phyloP scores from a whole-genome alignment of 1,139 yeast species.

The Lodderomyces metapsilosis region DNA sequence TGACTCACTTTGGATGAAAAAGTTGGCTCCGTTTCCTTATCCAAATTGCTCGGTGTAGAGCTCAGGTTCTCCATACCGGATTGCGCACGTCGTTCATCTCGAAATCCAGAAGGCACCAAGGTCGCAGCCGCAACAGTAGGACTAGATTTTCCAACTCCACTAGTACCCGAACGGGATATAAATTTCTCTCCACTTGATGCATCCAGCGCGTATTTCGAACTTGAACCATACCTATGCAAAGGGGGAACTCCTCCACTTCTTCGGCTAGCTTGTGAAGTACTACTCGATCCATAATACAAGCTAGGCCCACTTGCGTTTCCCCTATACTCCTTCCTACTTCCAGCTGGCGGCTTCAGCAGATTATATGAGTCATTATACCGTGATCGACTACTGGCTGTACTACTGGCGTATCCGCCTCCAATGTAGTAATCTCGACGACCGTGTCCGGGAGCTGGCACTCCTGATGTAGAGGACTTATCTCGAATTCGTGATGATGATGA shows the following conservation, averaged over 20 bases:
- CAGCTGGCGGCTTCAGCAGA: neutral
- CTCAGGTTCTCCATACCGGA: neutral
- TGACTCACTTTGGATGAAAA: no score
- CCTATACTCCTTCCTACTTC: neutral
- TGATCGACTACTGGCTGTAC: conserved; percentile 7
- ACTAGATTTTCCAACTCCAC: neutral
- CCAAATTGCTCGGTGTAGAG: no score
- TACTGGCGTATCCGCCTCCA: conserved; percentile 11
- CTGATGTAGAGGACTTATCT: neutral
- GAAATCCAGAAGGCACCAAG: neutral
- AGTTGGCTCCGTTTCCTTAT: neutral
- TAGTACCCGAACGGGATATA: conserved; percentile 7
- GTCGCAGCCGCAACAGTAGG: no score
- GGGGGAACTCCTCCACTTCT: neutral
- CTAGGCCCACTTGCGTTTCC: neutral
- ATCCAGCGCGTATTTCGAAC: conserved; percentile 9
- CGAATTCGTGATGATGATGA: neutral
- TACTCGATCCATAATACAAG: conserved; percentile 5
- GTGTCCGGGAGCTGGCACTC: neutral
- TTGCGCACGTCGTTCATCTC: neutral
- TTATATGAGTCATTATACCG: conserved; percentile 11
- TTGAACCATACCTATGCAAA: conserved; percentile 10
- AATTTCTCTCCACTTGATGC: conserved; percentile 6
- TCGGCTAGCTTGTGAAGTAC: neutral
- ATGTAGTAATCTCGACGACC: conserved; percentile 16